Base-by-base conservation (phyloP, 345 rosid species). In the Hevea brasiliensis region DNA sequence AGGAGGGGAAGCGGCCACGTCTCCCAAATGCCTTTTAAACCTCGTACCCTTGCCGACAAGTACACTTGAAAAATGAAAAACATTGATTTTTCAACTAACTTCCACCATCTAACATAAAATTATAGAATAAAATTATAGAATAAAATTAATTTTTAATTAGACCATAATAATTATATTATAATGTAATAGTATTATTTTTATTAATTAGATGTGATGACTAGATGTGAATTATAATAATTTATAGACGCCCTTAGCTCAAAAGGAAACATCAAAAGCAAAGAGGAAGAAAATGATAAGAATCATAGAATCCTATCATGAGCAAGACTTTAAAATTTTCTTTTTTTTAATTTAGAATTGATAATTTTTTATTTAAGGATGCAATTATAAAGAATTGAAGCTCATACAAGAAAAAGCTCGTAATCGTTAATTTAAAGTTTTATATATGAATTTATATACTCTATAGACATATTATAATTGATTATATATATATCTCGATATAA, bases 11-110 rank as follows among this genome's bases (percentile, higher is more conserved):
- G 77, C 12, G 79, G 71, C 88, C 88, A 83, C 88, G 88, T 79
- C 83, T 50, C 70, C 72, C 24, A 20, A 17, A 26, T 4, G 4
- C 42, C 57, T 72, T 56, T 40, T 17, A 76, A 85, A 81, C 86
- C 86, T 83, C 85, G 88, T 81, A 83, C 77, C 75, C 83, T 32
- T 79, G 61, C 86, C 88, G 84, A 85, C 84, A 72, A 61, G 53
- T 24, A 66, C 81, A 67, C 73, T 61, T 61, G 17, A 24, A 24
- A 41, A 41, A 70, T 67, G 3, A 51, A 61, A n/a, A 12, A 37
- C 66, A 26, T 68, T 65, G 21, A 53, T 76, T 35, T 69, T 65
- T 54, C 15, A 74, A 59, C 68, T 32, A 57, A 26, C 20, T 47
- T 18, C 54, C 23, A 15, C 59, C n/a, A 13, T 27, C 40, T 29